Evolutionary conservation across 78 protist species (phyloP), one percentile per base, ranked within the genome.

Genomic region (Parvularia atlantis): DNA sequence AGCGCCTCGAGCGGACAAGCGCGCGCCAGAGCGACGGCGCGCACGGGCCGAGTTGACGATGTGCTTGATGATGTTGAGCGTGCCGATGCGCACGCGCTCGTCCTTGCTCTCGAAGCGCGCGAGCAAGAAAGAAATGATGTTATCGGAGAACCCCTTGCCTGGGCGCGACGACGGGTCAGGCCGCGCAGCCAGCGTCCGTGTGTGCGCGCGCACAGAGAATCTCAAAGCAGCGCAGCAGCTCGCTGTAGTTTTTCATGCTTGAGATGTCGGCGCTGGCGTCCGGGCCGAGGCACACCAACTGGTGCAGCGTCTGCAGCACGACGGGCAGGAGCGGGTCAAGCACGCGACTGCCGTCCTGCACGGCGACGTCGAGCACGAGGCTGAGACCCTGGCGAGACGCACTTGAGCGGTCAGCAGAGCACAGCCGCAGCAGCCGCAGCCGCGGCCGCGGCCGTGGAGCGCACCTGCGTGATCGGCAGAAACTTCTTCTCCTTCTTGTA

Each of bases 171-270:
- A n/a, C n/a, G n/a, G n/a, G n/a, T n/a, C n/a, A n/a, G n/a, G n/a
- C n/a, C n/a, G n/a, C n/a, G n/a, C n/a, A n/a, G n/a, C n/a, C n/a
- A n/a, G n/a, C n/a, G n/a, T n/a, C n/a, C n/a, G n/a, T n/a, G n/a
- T n/a, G n/a, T n/a, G n/a, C n/a, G n/a, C n/a, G n/a, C n/a, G n/a
- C n/a, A n/a, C n/a, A n/a, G 56, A 86, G 50, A 33, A 66, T 70
- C 65, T 86, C 84, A 67, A 67, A 81, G 69, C 86, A 86, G n/a
- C 87, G 60, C 58, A 86, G 69, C 20, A 82, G 76, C 48, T 86
- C 91, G 66, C 77, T 82, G 68, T 53, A 66, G 36, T 70, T 70
- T 59, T 73, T 77, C 41, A 74, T 71, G 19, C 59, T 53, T 16
- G 66, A 40, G 43, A 82, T 78, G 40, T 81, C 71, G 36, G 31